Evolutionary conservation across 2,329 filamentous ascomycete genomes (phyloP).

Genomic region (Leptographium flavum): DNA sequence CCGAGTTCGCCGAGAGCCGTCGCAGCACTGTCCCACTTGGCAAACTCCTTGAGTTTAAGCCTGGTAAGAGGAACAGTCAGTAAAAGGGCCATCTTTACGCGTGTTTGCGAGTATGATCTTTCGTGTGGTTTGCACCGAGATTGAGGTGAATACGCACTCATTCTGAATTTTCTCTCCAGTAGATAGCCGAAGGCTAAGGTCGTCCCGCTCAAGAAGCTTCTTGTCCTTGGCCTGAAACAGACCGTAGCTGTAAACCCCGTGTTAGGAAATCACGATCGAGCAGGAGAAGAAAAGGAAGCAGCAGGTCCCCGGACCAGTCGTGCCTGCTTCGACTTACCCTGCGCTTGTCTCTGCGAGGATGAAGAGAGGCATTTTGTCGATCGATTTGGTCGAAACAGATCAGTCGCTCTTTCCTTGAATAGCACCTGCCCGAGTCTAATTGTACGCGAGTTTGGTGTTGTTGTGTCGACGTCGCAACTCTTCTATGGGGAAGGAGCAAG

Average conservation of each 20-base stretch:
- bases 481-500: constrained; percentile 5
- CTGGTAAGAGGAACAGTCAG: constrained; percentile 24
- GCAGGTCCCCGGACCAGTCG: neutral
- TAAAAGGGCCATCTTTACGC: neutral
- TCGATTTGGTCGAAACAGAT: neutral
- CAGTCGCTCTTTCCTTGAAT: neutral
- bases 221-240: constrained; percentile 98
- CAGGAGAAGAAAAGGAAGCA: constrained; percentile 1
- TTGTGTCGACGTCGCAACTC: constrained; percentile 6
- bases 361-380: constrained; percentile 65
- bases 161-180: constrained; percentile 75
- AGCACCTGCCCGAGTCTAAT: neutral
- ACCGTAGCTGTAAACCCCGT: constrained; percentile 60
- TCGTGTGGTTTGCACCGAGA: neutral
- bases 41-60: constrained; percentile 91
- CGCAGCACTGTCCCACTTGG: constrained; percentile 91
- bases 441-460: neutral
- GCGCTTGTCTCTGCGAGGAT: constrained; percentile 89
- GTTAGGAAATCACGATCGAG: neutral
- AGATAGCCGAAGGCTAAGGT: constrained; percentile 55
- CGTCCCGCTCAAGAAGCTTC: constrained; percentile 85
- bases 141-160: constrained; percentile 44
- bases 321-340: constrained; percentile 33
- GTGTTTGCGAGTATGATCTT: neutral
- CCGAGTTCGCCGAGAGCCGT: constrained; percentile 83